Evolutionary conservation across 352 stramenopile species (phyloP).

Genomic region (Phytophthora uliginosa): DNA sequence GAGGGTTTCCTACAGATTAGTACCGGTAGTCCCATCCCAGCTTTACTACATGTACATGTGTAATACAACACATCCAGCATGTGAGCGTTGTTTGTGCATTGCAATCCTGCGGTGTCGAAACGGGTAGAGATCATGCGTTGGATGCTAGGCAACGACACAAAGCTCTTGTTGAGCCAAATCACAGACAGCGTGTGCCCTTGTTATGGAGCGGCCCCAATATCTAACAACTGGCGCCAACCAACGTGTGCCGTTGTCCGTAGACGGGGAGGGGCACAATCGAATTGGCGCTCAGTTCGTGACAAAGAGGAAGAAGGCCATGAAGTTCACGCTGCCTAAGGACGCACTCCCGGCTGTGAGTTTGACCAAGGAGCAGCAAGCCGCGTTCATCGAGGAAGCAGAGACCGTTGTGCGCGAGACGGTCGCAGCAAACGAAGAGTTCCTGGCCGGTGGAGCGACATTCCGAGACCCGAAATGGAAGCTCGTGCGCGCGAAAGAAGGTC

Average conservation of each 20-base stretch:
- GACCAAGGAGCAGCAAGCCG: conserved; percentile 37
- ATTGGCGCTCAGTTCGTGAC: conserved; percentile 1
- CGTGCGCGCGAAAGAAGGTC: conserved; percentile 44
- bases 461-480: conserved; percentile 40
- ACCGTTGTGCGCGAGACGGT: conserved; percentile 56
- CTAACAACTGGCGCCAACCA: not conserved
- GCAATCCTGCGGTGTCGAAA: not conserved
- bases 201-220: not conserved
- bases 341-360: conserved; percentile 42
- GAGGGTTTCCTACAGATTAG: not conserved
- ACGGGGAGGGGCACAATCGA: conserved; percentile 1
- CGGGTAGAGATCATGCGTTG: not conserved
- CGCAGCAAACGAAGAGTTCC: conserved; percentile 42
- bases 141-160: not conserved
- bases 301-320: conserved; percentile 27
- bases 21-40: not conserved
- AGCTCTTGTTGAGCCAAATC: conserved; percentile 1
- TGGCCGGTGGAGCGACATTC: conserved; percentile 34
- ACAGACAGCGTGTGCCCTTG: not conserved
- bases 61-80: not conserved
- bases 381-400: conserved; percentile 44
- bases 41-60: not conserved
- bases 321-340: conserved; percentile 51
- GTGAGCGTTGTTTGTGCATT: not conserved
- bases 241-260: not conserved